Base-by-base conservation (phyloP, 1,284 basidiomycete genomes). In the Tilletia walkeri region DNA sequence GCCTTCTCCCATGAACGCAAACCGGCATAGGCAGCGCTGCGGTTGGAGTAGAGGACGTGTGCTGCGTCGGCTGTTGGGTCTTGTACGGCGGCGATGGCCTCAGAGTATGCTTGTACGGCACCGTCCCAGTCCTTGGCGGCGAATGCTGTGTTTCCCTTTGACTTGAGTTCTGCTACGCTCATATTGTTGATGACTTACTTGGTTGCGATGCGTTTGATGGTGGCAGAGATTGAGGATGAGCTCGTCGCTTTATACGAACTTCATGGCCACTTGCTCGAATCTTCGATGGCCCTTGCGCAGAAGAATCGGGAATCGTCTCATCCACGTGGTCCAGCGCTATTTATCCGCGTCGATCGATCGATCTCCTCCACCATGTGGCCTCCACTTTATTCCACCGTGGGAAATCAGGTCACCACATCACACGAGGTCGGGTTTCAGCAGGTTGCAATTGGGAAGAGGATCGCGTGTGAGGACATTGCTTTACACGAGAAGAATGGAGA, bases 11-110 rank as follows among this genome's bases (percentile, higher is more conserved):
- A 97, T 68, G 91, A 86, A 78, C 88, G 91, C 86, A 93, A 91
- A 20, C 93, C 93, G 18, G 90, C 88, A 82, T 93, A 89, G 39
- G 92, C 92, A 18, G 94, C 95, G 77, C 92, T 94, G 70, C 95
- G 88, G 84, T 98, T 98, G 5, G 94, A 96, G 86, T 89, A 97
- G 24, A 97, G 87, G 68, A 98, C 94, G 83, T 93, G 91, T n/a
- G 78, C 69, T 5, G 74, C 73, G 67, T 82, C 81, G 49, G 53
- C 67, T 7, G 59, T 75, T 59, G 77, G 75, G 56, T 86, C 76
- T 54, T 77, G 67, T 4, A 78, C 80, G 18, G 78, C 81, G 7
- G 73, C 77, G 68, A 82, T 81, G 30, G 81, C 80, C 59, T 76
- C 76, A 48, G 79, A 76, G 73, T 82, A 83, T 69, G 76, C 72